These are phyloP conservation scores for Endothia cerciana DNA, from an alignment of 2,329 filamentous ascomycete genomes.

Conservation along the genomic window DNA sequence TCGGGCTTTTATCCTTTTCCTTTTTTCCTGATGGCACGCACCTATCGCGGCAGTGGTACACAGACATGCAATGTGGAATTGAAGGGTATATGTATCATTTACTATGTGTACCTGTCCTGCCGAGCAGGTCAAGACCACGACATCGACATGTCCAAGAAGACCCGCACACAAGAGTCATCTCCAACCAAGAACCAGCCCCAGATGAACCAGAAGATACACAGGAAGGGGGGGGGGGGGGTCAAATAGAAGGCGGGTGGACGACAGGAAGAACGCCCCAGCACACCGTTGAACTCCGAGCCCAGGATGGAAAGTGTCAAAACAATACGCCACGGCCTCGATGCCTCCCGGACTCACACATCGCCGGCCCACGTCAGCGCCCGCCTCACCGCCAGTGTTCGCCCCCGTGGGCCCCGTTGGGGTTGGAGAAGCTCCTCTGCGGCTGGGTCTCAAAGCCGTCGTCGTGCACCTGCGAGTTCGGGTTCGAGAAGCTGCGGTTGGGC, in stretches of 20 bases:
- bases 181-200: conserved; percentile 2
- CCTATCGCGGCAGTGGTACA: not conserved
- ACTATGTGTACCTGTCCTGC: not conserved
- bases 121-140: not conserved
- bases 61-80: not conserved
- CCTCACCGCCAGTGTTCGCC: conserved; percentile 8
- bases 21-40: not conserved
- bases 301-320: conserved; percentile 1
- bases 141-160: conserved; percentile 9
- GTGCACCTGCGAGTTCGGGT: not conserved
- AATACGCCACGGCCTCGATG: not conserved
- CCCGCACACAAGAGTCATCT: not conserved
- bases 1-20: too few relatives aligned
- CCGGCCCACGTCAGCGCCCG: not conserved
- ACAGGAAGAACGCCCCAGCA: conserved; percentile 5
- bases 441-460: not conserved
- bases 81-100: conserved; percentile 17
- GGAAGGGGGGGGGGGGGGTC: not conserved
- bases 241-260: not conserved
- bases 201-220: not conserved
- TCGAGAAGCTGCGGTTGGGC: not conserved
- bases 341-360: not conserved
- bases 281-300: conserved; percentile 12
- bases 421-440: conserved; percentile 15
- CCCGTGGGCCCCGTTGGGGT: not conserved